Conservation (phyloP, 768 basidiomycete species). For the Cytidiella melzeri region DNA sequence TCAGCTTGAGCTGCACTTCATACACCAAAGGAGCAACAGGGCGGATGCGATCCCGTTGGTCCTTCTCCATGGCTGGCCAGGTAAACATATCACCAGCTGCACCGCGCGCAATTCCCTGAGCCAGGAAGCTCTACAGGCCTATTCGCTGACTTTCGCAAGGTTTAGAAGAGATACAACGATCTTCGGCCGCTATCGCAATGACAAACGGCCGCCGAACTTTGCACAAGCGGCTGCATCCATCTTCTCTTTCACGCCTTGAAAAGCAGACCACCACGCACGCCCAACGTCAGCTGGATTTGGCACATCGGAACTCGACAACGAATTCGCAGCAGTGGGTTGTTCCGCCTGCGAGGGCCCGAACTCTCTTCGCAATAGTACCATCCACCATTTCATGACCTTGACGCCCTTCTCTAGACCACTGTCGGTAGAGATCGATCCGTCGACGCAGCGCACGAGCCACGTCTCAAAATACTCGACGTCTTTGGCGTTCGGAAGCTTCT, state of each 20-base stretch:
- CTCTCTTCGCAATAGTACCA: conserved; percentile 55
- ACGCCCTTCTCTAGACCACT: conserved; percentile 65
- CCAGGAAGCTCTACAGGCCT: conserved; percentile 6
- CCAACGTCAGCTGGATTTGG: conserved; percentile 42
- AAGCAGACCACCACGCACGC: conserved; percentile 78
- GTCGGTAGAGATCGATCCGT: conserved; percentile 48
- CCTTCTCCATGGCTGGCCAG: conserved; percentile 25
- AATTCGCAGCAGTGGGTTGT: conserved; percentile 26
- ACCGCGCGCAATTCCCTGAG: neutral
- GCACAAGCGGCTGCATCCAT: conserved; percentile 61
- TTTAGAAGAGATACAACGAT: too few relatives aligned
- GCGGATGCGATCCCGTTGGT: conserved; percentile 24
- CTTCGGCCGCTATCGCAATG: conserved; percentile 45
- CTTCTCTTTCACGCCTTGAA: conserved; percentile 57
- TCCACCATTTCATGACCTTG: conserved; percentile 79
- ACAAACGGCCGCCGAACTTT: conserved; percentile 70
- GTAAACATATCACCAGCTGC: neutral
- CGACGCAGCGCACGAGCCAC: conserved; percentile 65
- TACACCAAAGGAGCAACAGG: conserved; percentile 24
- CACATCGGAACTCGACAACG: conserved; percentile 25
- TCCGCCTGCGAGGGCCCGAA: conserved; percentile 53
- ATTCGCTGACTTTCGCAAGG: conserved; percentile 18
- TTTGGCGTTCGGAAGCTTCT: conserved; percentile 58
- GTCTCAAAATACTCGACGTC: conserved; percentile 74
- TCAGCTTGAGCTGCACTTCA: conserved; percentile 26